These are phyloP conservation scores for Tarenaya hassleriana DNA, from an alignment of 345 rosid genomes.

Conservation along the genomic window DNA sequence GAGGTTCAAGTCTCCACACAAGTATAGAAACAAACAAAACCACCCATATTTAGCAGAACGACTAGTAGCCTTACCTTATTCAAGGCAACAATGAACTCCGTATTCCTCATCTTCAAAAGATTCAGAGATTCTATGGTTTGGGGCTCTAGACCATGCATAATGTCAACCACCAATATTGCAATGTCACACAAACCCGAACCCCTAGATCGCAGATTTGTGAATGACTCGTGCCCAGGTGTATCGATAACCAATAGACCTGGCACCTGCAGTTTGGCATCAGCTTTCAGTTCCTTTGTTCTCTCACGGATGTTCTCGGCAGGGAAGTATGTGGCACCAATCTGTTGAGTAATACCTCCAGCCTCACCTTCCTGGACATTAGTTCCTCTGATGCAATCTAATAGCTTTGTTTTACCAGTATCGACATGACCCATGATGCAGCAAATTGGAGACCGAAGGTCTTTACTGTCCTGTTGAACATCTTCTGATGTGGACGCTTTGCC, in stretches of 20 bases:
- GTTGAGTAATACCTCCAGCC: conserved; percentile 99
- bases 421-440: conserved; percentile 99
- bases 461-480: conserved; percentile 40
- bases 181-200: conserved; percentile 95
- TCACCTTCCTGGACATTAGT: conserved; percentile 99
- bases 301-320: conserved; percentile 92
- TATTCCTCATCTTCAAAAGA: conserved; percentile 76
- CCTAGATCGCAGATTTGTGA: conserved; percentile 80
- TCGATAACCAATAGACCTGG: conserved; percentile 96
- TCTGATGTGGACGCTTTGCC: conserved; percentile 32
- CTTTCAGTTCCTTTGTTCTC: conserved; percentile 88
- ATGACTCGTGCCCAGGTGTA: conserved; percentile 96
- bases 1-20: conserved; percentile 1
- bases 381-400: conserved; percentile 91
- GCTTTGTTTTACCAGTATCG: conserved; percentile 95
- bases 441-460: conserved; percentile 79
- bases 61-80: conserved; percentile 59
- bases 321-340: conserved; percentile 96
- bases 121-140: conserved; percentile 91
- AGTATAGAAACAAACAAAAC: conserved; percentile 11
- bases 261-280: conserved; percentile 83
- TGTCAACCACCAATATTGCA: conserved; percentile 95
- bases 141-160: conserved; percentile 88
- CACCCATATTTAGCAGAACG: conserved; percentile 1
- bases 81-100: conserved; percentile 86